phyloP scores from a whole-genome alignment of 257 asterid genomes.

The Petunia axillaris region DNA sequence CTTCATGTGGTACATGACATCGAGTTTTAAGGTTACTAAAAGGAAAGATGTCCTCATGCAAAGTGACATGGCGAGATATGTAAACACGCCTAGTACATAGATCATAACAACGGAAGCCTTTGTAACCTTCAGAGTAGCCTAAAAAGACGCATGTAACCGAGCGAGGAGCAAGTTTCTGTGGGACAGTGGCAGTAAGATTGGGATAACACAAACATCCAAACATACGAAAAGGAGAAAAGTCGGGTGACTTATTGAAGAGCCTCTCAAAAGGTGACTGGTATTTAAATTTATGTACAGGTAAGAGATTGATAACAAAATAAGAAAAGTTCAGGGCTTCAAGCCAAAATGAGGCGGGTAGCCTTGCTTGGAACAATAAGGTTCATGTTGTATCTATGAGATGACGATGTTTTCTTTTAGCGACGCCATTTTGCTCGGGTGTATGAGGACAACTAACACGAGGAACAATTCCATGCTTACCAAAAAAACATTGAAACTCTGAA shows the following conservation, averaged over 20 bases:
- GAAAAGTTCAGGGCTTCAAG: not conserved
- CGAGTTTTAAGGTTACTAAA: too few species aligned
- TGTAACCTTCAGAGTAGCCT: not conserved
- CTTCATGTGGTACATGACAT: too few species aligned
- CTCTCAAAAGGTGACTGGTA: not conserved
- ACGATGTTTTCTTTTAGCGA: not conserved
- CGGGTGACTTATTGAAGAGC: not conserved
- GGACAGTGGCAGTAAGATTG: not conserved
- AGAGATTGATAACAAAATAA: not conserved
- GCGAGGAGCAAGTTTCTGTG: not conserved
- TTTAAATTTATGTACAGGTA: not conserved
- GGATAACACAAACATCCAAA: slow-evolving; percentile 23
- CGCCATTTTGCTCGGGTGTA: slow-evolving; percentile 8
- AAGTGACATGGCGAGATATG: slow-evolving; percentile 1
- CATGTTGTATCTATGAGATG: not conserved
- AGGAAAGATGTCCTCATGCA: not conserved
- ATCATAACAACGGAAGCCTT: not conserved
- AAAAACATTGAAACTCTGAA: not conserved
- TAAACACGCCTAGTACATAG: not conserved
- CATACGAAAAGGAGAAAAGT: not conserved
- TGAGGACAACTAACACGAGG: not conserved
- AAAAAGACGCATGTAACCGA: not conserved
- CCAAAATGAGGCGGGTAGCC: not conserved
- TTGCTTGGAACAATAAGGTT: not conserved
- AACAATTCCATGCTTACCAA: not conserved